phyloP scores from a whole-genome alignment of 768 basidiomycete species.

The Psilocybe cyanescens region DNA sequence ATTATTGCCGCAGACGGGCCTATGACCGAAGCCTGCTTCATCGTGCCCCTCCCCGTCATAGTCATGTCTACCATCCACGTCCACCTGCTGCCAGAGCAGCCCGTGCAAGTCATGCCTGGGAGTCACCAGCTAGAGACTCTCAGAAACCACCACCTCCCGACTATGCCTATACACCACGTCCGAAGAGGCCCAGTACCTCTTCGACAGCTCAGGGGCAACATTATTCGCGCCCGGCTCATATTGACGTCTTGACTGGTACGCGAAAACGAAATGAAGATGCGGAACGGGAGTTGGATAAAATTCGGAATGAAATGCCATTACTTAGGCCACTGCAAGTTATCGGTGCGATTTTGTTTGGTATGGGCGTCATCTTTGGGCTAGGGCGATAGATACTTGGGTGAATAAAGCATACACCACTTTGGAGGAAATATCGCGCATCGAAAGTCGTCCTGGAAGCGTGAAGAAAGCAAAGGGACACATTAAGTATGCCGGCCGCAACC shows the following conservation, averaged over 20 bases:
- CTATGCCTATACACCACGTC: constrained; percentile 23
- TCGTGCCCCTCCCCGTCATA: constrained; percentile 17
- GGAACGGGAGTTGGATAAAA: constrained; percentile 28
- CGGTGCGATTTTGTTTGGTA: constrained; percentile 20
- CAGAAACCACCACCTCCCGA: constrained; percentile 26
- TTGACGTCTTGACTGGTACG: constrained; percentile 23
- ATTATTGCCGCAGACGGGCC: constrained; percentile 34
- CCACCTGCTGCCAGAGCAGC: constrained; percentile 31
- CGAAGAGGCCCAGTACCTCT: constrained; percentile 12
- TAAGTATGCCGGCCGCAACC: no score
- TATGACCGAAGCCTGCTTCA: constrained; percentile 47
- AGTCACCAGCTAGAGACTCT: constrained; percentile 26
- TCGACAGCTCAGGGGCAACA: constrained; percentile 10
- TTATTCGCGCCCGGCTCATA: constrained; percentile 19
- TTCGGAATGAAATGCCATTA: constrained; percentile 26
- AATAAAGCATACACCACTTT: background rate
- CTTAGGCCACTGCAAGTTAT: constrained; percentile 27
- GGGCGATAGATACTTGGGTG: constrained; percentile 11
- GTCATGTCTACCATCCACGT: constrained; percentile 24
- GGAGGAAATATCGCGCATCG: no score
- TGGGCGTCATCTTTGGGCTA: constrained; percentile 21
- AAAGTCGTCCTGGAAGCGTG: no score
- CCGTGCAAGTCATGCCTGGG: constrained; percentile 47
- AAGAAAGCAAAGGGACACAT: no score
- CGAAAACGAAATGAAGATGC: constrained; percentile 28